Evolutionary conservation across 2,329 filamentous ascomycete genomes (phyloP).

Genomic region (Trichoderma citrinoviride): DNA sequence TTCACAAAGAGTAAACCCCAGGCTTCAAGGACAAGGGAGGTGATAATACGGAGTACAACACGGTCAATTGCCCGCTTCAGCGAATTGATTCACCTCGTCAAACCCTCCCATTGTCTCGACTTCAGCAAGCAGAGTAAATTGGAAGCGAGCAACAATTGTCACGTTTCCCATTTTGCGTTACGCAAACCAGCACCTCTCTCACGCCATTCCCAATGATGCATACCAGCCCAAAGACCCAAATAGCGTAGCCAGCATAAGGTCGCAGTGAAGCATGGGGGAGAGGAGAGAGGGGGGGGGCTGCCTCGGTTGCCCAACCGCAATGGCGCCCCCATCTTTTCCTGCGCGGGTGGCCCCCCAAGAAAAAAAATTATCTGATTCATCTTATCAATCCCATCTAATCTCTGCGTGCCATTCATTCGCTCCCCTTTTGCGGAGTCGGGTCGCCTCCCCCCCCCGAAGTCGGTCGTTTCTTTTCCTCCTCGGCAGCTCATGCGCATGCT

Average conservation of each 20-base stretch:
- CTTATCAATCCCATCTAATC: slow-evolving; percentile 22
- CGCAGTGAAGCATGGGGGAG: no score
- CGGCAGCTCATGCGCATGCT: background rate
- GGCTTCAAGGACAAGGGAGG: no score
- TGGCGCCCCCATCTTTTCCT: background rate
- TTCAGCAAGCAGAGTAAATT: no score
- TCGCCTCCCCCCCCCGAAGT: background rate
- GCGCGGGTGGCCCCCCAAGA: background rate
- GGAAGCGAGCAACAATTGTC: background rate
- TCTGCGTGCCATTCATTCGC: background rate
- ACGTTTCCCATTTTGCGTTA: background rate
- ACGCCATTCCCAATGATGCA: background rate
- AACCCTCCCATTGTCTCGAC: no score
- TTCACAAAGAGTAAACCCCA: no score
- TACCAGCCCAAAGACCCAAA: no score
- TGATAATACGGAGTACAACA: no score
- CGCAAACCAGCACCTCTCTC: slow-evolving; percentile 1
- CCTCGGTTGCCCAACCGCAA: no score
- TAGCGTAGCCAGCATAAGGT: no score
- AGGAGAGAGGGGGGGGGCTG: no score
- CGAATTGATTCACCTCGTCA: no score
- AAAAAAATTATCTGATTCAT: slow-evolving; percentile 17
- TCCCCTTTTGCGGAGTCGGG: slow-evolving; percentile 15
- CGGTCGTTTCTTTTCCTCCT: background rate
- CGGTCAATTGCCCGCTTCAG: no score